Evolutionary conservation across 2,329 filamentous ascomycete genomes (phyloP), one percentile per base, ranked within the genome.

Genomic region (Capronia americana): DNA sequence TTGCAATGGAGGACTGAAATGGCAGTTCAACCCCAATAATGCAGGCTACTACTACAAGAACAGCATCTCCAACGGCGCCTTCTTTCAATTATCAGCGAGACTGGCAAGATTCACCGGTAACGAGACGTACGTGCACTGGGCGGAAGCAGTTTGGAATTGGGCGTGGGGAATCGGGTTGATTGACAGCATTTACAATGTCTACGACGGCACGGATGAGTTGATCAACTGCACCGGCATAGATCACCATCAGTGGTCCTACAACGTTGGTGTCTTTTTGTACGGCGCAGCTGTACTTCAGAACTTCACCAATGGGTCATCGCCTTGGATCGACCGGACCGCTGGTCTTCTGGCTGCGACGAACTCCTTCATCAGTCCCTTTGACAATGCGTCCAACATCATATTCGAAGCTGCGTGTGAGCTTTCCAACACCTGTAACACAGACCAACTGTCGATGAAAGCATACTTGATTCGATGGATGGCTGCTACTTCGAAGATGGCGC

Each of bases 1-100:
- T 46, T 96, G 92, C 73, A 83, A 82, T 28, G 92, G 92, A 67
- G 92, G 92, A 4, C 79, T 95, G 55, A 83, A 87, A 64, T 94
- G 91, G 91, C 92, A 96, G 80, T 92, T 96, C 71, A 93, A 89
- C 76, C 80, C 85, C 1, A 86, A 85, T 72, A 94, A 96, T 75
- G 88, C 88, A 68, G 92, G 92, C 14, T 89, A 93, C 76, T 84
- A 87, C 74, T 95, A 96, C 85, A 95, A 93, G 79, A 69, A 68
- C 61, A 67, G 62, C 17, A 87, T 93, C 72, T 89, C 88, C 68
- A 95, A 95, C 76, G 92, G 91, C 50, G 89, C 88, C n/a, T 87
- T 95, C 75, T 93, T 96, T 77, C 90, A 93, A 73, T 83, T 96
- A 12, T 88, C 90, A 3, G 91, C 92, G 0, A 88, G 92, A 20